Evolutionary conservation across 306 rosid species (phyloP).

Genomic region (Fragaria ananassa): DNA sequence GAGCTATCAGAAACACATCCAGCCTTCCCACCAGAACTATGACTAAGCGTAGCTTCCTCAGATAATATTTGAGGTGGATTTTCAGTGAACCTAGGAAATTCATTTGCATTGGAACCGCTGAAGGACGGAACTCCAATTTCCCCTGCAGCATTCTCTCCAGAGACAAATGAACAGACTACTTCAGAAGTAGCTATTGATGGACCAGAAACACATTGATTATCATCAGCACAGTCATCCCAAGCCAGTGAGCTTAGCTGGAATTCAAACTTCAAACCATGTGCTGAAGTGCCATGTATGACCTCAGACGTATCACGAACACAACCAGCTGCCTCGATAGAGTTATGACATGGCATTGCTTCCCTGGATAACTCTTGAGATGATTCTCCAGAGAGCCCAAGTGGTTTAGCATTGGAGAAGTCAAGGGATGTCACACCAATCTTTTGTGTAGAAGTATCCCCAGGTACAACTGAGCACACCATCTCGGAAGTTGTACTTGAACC

Average conservation of each 20-base stretch:
- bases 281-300: neutral
- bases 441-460: conserved; percentile 24
- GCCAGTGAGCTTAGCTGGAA: neutral
- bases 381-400: conserved; percentile 29
- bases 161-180: conserved; percentile 16
- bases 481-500: conserved; percentile 19
- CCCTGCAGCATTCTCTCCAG: conserved; percentile 24
- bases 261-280: neutral
- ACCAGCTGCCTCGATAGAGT: neutral
- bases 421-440: conserved; percentile 22
- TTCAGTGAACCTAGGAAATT: conserved; percentile 27
- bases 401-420: conserved; percentile 23
- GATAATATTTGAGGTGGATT: conserved; percentile 16
- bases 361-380: conserved; percentile 23
- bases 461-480: conserved; percentile 15
- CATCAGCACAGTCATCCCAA: neutral
- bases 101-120: conserved; percentile 17
- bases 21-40: conserved; percentile 23
- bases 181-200: conserved; percentile 20
- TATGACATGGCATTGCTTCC: neutral
- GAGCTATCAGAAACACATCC: conserved; percentile 29
- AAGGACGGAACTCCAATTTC: conserved; percentile 25
- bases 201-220: conserved; percentile 5
- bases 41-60: conserved; percentile 22
- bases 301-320: neutral